Evolutionary conservation across 257 asterid species (phyloP), one percentile per base, ranked within the genome.

Genomic region (Solanum ossicruentum): DNA sequence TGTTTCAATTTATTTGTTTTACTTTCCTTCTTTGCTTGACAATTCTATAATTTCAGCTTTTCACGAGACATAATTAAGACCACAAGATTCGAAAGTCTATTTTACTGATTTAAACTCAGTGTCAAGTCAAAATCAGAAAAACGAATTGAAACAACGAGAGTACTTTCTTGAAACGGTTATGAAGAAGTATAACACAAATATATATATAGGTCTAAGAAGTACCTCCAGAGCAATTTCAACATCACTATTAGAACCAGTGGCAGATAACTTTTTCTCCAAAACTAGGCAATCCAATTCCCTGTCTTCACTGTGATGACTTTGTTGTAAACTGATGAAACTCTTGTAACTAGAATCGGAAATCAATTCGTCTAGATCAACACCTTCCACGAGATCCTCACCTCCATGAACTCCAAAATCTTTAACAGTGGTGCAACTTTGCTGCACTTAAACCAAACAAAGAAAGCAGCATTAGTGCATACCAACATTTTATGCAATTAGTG

Each of bases 201-300:
- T 13, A 60, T 8, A 20, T 17, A 69, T 70, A 17, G 8, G 28
- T 70, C 16, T 70, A 4, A 71, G 84, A 61, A 85, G 52, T 52
- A 92, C 98, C 95, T 93, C 94, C 8, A 91, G 80, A 23, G 93
- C 67, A 65, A 56, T 91, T 58, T 91, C 96, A 16, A 88, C 80
- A 81, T 70, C 92, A 20, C 87, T 88, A 84, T 78, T 92, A 36
- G 98, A 89, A 57, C 91, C 95, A 15, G 89, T 81, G 86, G 83
- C 88, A 0, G 97, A 86, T 79, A 86, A 77, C 79, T 89, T 92
- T 72, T 91, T 90, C 60, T 91, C 93, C 84, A 87, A 63, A 10
- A 88, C 54, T 18, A 89, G 32, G 39, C 89, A 82, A 69, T 57
- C 71, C 55, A 89, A 18, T 84, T 87, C 91, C 69, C 84, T 91